A percentile compares a stretch with the other conserved stretches of the same genome.
Evolutionary conservation across 768 basidiomycete species (phyloP).

Genomic region (Rhizopogon rudus): DNA sequence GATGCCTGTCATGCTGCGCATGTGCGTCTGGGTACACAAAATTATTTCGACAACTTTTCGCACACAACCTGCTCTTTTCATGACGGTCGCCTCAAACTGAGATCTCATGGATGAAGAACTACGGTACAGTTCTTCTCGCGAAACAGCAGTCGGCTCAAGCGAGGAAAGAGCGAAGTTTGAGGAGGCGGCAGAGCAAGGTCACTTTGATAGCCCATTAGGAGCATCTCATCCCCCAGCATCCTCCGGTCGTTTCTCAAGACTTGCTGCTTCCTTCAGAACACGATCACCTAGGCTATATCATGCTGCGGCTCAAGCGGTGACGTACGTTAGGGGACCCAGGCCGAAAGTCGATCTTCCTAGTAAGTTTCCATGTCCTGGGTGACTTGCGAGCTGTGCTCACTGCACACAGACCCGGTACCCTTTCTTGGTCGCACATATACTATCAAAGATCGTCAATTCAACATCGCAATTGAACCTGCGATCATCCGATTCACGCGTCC

Average conservation of each 20-base stretch:
- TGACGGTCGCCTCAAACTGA: background rate
- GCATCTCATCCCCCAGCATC: background rate
- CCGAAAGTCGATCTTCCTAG: conserved; percentile 50
- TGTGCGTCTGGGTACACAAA: background rate
- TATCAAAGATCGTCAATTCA: conserved; percentile 31
- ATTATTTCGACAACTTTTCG: background rate
- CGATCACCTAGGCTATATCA: conserved; percentile 15
- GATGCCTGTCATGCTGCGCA: background rate
- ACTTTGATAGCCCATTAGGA: background rate
- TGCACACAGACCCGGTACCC: conserved; percentile 45
- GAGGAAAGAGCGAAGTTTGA: background rate
- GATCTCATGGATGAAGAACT: background rate
- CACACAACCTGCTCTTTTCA: background rate
- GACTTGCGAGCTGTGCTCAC: background rate
- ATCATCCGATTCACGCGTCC: conserved; percentile 47
- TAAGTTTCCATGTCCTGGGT: conserved; percentile 11
- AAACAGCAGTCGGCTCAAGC: conserved; percentile 9
- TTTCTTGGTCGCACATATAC: conserved; percentile 47
- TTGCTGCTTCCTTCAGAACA: conserved; percentile 3
- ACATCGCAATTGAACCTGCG: conserved; percentile 49
- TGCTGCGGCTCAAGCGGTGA: conserved; percentile 2
- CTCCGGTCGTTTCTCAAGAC: background rate
- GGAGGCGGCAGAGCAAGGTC: background rate
- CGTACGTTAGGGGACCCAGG: conserved; percentile 55
- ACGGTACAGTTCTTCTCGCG: conserved; percentile 6